phyloP scores from a whole-genome alignment of 768 basidiomycete species.

The Xanthoconium stramineum region DNA sequence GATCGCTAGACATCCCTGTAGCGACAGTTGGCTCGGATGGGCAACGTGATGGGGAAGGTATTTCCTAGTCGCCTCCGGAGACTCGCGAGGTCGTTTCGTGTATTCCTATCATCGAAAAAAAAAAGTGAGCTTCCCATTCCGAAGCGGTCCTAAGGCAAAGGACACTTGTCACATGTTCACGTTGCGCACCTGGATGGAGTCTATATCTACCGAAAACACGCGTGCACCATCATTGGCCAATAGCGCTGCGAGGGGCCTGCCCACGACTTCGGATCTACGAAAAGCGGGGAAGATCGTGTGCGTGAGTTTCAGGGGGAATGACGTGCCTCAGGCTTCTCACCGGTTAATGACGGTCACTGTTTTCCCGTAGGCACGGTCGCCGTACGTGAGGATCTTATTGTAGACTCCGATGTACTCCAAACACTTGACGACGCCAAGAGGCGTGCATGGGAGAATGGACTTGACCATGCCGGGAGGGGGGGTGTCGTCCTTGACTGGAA shows the following conservation, averaged over 20 bases:
- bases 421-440: constrained; percentile 93
- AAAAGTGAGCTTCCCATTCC: background rate
- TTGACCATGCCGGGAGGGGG: constrained; percentile 88
- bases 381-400: constrained; percentile 88
- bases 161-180: background rate
- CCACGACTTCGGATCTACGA: constrained; percentile 90
- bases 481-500: constrained; percentile 46
- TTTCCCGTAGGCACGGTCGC: constrained; percentile 91
- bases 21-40: constrained; percentile 60
- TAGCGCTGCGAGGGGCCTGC: constrained; percentile 92
- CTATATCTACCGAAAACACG: constrained; percentile 93
- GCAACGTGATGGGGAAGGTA: constrained; percentile 87
- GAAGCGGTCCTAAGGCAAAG: background rate
- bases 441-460: constrained; percentile 96
- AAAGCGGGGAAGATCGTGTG: background rate
- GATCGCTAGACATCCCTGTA: constrained; percentile 76
- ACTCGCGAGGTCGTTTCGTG: constrained; percentile 75
- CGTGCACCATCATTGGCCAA: constrained; percentile 95
- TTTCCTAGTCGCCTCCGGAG: constrained; percentile 41
- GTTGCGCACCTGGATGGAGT: constrained; percentile 72
- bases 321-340: constrained; percentile 35
- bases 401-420: constrained; percentile 91
- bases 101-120: constrained; percentile 58
- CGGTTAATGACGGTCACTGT: constrained; percentile 94
- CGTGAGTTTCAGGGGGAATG: constrained; percentile 1